Conservation (phyloP, 2,329 filamentous ascomycete species). For the Botrytis paeoniae region DNA sequence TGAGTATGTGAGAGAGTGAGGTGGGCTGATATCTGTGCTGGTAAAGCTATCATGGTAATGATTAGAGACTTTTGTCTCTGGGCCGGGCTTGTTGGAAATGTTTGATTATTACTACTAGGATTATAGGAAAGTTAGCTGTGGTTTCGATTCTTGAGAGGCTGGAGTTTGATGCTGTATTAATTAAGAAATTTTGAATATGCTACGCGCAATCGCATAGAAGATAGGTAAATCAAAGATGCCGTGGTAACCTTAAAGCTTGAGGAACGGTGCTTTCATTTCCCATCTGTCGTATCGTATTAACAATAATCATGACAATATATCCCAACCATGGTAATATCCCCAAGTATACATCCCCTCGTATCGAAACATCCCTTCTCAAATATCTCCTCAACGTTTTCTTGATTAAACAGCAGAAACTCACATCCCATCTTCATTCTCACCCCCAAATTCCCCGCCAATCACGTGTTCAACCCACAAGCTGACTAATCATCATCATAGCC, state of each 20-base stretch:
- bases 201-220: not conserved
- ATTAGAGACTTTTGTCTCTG: not conserved
- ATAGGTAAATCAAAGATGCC: not conserved
- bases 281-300: too few relatives aligned
- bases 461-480: not conserved
- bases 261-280: not conserved
- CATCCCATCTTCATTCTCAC: not conserved
- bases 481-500: constrained; percentile 14
- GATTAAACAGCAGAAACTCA: not conserved
- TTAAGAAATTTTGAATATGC: not conserved
- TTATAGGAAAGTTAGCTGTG: not conserved
- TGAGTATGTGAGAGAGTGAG: not conserved
- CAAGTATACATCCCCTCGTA: not conserved
- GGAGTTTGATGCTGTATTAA: not conserved
- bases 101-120: not conserved
- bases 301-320: not conserved
- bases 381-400: not conserved
- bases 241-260: too few relatives aligned
- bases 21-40: not conserved
- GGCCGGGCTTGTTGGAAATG: not conserved
- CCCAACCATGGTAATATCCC: not conserved
- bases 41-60: not conserved
- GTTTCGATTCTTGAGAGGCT: not conserved
- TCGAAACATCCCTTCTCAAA: not conserved
- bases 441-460: not conserved